Evolutionary conservation across 2,329 filamentous ascomycete species (phyloP).

Genomic region (Colletotrichum sp.): DNA sequence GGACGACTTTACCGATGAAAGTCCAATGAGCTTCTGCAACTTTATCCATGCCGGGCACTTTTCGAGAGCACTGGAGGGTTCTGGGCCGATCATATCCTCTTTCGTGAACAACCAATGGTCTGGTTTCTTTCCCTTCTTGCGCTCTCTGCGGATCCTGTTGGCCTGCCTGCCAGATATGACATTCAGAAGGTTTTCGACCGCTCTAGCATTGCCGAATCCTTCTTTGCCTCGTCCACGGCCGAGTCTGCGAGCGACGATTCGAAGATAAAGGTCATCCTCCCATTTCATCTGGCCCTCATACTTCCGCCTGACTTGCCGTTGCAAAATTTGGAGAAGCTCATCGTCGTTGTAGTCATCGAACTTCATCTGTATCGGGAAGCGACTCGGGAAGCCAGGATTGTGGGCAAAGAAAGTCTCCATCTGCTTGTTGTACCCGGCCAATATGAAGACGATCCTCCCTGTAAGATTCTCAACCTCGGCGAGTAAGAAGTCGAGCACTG

Average conservation of each 20-base stretch:
- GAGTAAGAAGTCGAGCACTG: constrained; percentile 74
- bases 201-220: constrained; percentile 77
- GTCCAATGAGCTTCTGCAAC: constrained; percentile 63
- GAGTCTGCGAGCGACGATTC: constrained; percentile 66
- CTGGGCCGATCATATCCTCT: constrained; percentile 75
- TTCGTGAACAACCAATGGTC: constrained; percentile 67
- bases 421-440: constrained; percentile 75
- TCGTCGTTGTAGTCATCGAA: constrained; percentile 73
- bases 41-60: constrained; percentile 61
- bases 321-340: constrained; percentile 68
- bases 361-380: constrained; percentile 68
- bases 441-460: constrained; percentile 73
- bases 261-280: constrained; percentile 68
- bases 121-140: constrained; percentile 39
- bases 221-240: constrained; percentile 66
- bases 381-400: constrained; percentile 73
- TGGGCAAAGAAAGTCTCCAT: constrained; percentile 81
- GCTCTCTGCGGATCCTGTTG: constrained; percentile 54
- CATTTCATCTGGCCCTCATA: constrained; percentile 62
- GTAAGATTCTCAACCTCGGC: constrained; percentile 74
- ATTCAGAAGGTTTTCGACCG: constrained; percentile 66
- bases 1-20: constrained; percentile 66
- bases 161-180: constrained; percentile 64
- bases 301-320: constrained; percentile 55
- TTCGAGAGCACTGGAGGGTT: constrained; percentile 59